Percentiles rank a stretch among this genome's conserved stretches.
These are phyloP conservation scores for Aspergillus heteromorphus DNA, from an alignment of 495 filamentous ascomycete genomes.

Conservation along the genomic window DNA sequence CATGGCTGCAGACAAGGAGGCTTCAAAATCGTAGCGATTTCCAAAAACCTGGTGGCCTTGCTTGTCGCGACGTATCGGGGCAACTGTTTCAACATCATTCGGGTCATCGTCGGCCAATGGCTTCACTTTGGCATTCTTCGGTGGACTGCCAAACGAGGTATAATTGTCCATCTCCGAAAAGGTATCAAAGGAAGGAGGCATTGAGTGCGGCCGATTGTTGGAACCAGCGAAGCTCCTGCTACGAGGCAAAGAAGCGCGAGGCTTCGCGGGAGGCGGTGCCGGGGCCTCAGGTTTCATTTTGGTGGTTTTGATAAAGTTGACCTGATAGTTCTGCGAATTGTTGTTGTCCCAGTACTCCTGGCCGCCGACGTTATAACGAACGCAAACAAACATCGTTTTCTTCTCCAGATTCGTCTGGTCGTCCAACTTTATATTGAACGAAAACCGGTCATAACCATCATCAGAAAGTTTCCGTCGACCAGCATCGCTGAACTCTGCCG, in stretches of 20 bases:
- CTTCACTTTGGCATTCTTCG: slow-evolving; percentile 51
- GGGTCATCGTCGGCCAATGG: slow-evolving; percentile 25
- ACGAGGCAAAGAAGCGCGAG: slow-evolving; percentile 66
- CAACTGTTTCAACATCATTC: slow-evolving; percentile 34
- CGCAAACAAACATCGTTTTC: slow-evolving; percentile 87
- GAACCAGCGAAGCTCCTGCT: slow-evolving; percentile 54
- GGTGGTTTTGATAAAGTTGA: slow-evolving; percentile 78
- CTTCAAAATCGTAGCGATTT: slow-evolving; percentile 88
- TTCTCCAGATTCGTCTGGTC: slow-evolving; percentile 85
- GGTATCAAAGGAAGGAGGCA: slow-evolving; percentile 63
- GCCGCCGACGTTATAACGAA: slow-evolving; percentile 79
- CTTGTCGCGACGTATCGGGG: slow-evolving; percentile 49
- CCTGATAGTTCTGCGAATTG: slow-evolving; percentile 73
- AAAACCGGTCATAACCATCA: slow-evolving; percentile 78
- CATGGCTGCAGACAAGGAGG: slow-evolving; percentile 81
- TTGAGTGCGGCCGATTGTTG: slow-evolving; percentile 52
- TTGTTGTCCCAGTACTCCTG: slow-evolving; percentile 98
- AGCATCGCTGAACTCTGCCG: slow-evolving; percentile 80
- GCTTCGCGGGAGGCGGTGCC: slow-evolving; percentile 40
- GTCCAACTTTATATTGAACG: slow-evolving; percentile 87
- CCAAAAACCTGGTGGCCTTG: slow-evolving; percentile 73
- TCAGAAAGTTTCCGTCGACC: slow-evolving; percentile 59
- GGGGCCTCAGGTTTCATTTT: slow-evolving; percentile 56
- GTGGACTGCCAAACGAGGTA: slow-evolving; percentile 49
- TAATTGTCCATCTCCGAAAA: slow-evolving; percentile 58